Evolutionary conservation across 345 rosid genomes (phyloP).

Genomic region (Pelargonium nanum): DNA sequence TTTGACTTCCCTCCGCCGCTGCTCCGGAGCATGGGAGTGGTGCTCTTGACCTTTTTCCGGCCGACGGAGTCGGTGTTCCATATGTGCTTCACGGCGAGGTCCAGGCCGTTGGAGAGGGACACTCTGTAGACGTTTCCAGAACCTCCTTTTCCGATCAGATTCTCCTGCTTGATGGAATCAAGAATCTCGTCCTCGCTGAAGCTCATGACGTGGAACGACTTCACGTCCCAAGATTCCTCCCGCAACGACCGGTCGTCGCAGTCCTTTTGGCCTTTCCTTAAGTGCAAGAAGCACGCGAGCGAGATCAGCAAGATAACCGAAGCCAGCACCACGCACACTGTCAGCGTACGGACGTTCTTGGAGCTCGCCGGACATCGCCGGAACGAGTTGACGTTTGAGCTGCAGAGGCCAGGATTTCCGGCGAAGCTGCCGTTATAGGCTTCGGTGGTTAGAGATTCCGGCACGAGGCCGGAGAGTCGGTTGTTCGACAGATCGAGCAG

Average conservation of each 20-base stretch:
- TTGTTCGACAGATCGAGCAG: constrained; percentile 18
- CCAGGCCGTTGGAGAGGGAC: constrained; percentile 8
- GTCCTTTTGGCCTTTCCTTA: constrained; percentile 7
- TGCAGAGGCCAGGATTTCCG: constrained; percentile 19
- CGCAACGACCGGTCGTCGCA: constrained; percentile 6
- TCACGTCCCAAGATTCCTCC: constrained; percentile 20
- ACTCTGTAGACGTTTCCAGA: constrained; percentile 20
- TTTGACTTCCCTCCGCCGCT: constrained; percentile 31
- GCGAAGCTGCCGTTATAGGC: constrained; percentile 21
- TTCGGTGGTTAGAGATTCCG: constrained; percentile 12
- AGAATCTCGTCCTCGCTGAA: constrained; percentile 23
- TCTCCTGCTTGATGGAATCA: constrained; percentile 16
- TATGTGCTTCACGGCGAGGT: constrained; percentile 17
- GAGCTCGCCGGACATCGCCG: constrained; percentile 7
- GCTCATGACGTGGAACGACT: constrained; percentile 16
- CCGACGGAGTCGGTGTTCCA: constrained; percentile 24
- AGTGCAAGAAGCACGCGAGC: constrained; percentile 7
- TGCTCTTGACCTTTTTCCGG: constrained; percentile 31
- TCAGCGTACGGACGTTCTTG: constrained; percentile 7
- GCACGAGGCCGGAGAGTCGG: constrained; percentile 12
- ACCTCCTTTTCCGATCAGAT: constrained; percentile 16
- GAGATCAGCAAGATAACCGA: constrained; percentile 3
- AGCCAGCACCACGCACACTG: constrained; percentile 8
- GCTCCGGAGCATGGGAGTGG: constrained; percentile 48
- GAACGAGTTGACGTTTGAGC: constrained; percentile 11